Percentiles rank a stretch among this genome's conserved stretches.
Evolutionary conservation across 495 filamentous ascomycete species (phyloP).

Genomic region (Penicillium riverlandense): DNA sequence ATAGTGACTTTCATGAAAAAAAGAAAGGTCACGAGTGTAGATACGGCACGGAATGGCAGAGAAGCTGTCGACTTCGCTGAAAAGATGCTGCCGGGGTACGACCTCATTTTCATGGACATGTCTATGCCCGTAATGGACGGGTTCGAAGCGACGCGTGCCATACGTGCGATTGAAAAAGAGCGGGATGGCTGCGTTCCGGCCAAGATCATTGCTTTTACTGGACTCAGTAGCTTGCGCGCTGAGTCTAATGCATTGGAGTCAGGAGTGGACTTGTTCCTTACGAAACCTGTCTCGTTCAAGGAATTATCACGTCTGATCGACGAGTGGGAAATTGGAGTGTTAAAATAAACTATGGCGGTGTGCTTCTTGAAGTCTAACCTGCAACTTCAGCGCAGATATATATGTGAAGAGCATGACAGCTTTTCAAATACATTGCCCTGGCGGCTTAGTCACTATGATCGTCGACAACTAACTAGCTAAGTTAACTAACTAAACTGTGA

Average conservation of each 20-base stretch:
- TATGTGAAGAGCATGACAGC: too few species aligned
- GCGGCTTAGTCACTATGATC: too few species aligned
- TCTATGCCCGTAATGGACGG: constrained; percentile 75
- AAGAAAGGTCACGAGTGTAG: constrained; percentile 28
- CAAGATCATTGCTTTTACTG: constrained; percentile 65
- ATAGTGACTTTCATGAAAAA: constrained; percentile 55
- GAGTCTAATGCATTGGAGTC: constrained; percentile 58
- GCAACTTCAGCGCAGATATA: too few species aligned
- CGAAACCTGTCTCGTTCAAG: constrained; percentile 58
- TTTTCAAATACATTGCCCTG: too few species aligned
- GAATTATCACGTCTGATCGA: constrained; percentile 39
- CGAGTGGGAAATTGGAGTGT: constrained; percentile 31
- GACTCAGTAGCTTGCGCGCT: constrained; percentile 55
- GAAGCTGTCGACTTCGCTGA: constrained; percentile 45
- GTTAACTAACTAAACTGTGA: too few species aligned
- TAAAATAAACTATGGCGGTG: too few species aligned
- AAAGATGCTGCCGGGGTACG: constrained; percentile 31
- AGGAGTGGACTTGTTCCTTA: constrained; percentile 69
- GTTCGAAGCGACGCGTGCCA: constrained; percentile 60
- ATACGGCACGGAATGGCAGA: constrained; percentile 46
- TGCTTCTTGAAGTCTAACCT: too few species aligned
- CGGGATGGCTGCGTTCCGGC: constrained; percentile 28
- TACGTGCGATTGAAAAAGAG: constrained; percentile 54
- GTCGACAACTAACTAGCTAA: too few species aligned
- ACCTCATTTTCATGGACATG: constrained; percentile 61